Conservation (phyloP, 345 rosid species). For the Hirschfeldia incana region DNA sequence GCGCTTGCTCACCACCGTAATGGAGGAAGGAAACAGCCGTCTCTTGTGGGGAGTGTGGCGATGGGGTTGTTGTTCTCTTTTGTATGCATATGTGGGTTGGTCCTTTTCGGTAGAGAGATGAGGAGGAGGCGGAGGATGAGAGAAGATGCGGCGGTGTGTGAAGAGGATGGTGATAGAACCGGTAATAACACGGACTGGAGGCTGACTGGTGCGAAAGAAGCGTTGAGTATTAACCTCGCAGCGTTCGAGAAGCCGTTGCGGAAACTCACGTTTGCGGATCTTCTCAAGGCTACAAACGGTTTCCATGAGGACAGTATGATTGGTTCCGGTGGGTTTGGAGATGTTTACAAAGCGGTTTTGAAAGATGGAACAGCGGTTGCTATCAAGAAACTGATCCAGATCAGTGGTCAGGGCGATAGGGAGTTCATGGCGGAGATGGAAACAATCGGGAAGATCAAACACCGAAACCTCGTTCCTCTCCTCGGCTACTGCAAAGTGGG, state of each 20-base stretch:
- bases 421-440: constrained; percentile 99
- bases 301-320: constrained; percentile 81
- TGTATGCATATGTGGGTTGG: constrained; percentile 65
- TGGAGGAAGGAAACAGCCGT: constrained; percentile 47
- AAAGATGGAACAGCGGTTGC: constrained; percentile 91
- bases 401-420: constrained; percentile 95
- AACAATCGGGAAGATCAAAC: constrained; percentile 95
- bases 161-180: constrained; percentile 60
- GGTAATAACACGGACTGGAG: constrained; percentile 66
- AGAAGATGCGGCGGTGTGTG: constrained; percentile 50
- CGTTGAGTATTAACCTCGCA: constrained; percentile 77
- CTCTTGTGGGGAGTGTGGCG: constrained; percentile 72
- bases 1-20: constrained; percentile 46
- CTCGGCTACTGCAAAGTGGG: constrained; percentile 90
- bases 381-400: constrained; percentile 86
- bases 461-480: constrained; percentile 86
- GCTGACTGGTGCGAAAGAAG: constrained; percentile 67
- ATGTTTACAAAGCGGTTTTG: constrained; percentile 84
- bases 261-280: constrained; percentile 89
- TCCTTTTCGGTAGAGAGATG: constrained; percentile 60
- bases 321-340: constrained; percentile 97
- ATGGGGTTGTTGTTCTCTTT: constrained; percentile 85
- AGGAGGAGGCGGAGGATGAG: constrained; percentile 73
- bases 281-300: constrained; percentile 87
- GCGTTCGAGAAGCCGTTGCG: constrained; percentile 87